These are phyloP conservation scores for Phialophora macrospora DNA, from an alignment of 2,329 filamentous ascomycete genomes.

Conservation along the genomic window DNA sequence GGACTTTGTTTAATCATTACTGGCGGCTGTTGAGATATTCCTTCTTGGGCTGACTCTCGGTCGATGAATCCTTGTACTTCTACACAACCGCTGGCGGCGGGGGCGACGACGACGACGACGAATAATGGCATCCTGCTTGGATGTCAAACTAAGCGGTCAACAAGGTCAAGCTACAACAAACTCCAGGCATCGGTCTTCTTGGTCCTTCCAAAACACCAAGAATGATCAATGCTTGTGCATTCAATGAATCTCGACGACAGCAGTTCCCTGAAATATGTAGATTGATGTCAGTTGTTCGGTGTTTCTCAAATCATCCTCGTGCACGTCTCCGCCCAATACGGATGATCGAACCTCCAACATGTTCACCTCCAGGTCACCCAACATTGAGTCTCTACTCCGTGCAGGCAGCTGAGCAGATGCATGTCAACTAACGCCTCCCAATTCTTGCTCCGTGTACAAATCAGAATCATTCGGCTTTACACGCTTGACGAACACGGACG, in stretches of 20 bases:
- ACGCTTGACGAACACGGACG: background rate
- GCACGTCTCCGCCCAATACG: conserved; percentile 1
- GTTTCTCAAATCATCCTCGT: background rate
- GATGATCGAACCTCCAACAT: background rate
- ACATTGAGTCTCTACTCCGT: background rate
- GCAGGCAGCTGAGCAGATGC: background rate
- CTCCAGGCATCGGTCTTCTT: background rate
- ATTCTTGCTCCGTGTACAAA: background rate
- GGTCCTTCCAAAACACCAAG: background rate
- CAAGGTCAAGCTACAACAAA: background rate
- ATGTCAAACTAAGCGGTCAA: conserved; percentile 21
- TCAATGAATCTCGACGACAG: background rate
- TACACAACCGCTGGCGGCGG: background rate
- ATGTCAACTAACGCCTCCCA: background rate
- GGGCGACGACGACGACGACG: background rate
- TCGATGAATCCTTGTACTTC: background rate
- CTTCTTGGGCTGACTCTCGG: background rate
- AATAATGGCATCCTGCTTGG: background rate
- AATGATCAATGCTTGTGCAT: background rate
- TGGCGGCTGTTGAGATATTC: background rate
- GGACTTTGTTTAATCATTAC: background rate
- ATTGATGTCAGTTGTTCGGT: conserved; percentile 1
- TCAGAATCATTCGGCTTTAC: background rate
- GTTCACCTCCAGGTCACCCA: background rate
- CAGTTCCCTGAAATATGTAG: conserved; percentile 12